A percentile compares a stretch with the other conserved stretches of the same genome.
phyloP scores from a whole-genome alignment of 352 stramenopile genomes.

The Pythium sp. region DNA sequence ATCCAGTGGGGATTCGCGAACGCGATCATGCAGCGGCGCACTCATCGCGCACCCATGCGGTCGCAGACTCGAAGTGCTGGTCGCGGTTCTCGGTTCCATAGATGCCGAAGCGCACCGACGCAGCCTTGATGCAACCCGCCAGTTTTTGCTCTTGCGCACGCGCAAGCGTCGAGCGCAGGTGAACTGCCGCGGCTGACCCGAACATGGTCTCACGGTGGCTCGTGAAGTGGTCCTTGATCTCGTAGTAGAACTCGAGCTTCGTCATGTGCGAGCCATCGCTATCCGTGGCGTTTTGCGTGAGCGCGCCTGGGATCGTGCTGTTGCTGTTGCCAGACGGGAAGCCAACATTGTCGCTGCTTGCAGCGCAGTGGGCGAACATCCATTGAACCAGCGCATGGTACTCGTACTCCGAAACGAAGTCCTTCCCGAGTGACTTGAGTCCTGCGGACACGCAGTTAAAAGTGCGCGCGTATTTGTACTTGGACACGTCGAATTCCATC shows the following conservation, averaged over 20 bases:
- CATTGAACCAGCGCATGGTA: background rate
- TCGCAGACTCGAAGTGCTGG: background rate
- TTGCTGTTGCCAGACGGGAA: background rate
- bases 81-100: background rate
- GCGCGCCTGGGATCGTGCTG: background rate
- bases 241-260: constrained; percentile 52
- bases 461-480: background rate
- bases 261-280: constrained; percentile 36
- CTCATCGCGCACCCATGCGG: background rate
- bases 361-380: background rate
- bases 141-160: background rate
- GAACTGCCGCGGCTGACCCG: constrained; percentile 4
- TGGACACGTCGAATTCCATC: background rate
- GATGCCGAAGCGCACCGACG: background rate
- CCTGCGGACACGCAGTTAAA: background rate
- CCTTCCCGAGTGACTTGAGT: background rate
- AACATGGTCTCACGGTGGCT: constrained; percentile 17
- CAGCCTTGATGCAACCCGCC: constrained; percentile 2
- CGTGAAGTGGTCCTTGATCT: constrained; percentile 40
- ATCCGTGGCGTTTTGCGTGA: background rate
- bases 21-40: background rate
- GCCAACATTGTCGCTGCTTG: background rate
- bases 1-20: background rate
- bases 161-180: background rate
- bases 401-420: background rate